Evolutionary conservation across 805 yeast species (phyloP).

Genomic region (Candida vartiovaarae): DNA sequence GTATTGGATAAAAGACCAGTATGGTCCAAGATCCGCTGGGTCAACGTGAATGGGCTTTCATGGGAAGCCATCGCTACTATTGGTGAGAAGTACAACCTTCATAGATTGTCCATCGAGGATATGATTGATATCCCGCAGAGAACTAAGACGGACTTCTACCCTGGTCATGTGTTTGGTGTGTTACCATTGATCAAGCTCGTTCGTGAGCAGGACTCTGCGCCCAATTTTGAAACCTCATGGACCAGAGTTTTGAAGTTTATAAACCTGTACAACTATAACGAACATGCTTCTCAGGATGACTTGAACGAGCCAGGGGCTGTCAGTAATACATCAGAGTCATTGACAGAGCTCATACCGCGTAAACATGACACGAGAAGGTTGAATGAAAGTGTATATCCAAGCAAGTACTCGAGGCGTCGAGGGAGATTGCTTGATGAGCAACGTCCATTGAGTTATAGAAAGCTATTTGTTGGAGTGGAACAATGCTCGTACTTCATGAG

Average conservation of each 20-base stretch:
- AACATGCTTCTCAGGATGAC: not conserved
- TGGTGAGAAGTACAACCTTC: conserved; percentile 38
- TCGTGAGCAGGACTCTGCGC: conserved; percentile 7
- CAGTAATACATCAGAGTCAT: conserved; percentile 1
- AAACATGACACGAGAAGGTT: conserved; percentile 26
- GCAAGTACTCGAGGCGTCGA: conserved; percentile 13
- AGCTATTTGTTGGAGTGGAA: conserved; percentile 43
- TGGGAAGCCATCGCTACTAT: conserved; percentile 51
- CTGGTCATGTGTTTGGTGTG: conserved; percentile 45
- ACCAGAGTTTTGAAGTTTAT: conserved; percentile 6
- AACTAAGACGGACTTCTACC: conserved; percentile 49
- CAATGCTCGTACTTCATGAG: conserved; percentile 47
- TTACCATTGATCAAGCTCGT: conserved; percentile 45
- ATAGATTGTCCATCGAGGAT: conserved; percentile 52
- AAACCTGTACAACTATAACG: conserved; percentile 7
- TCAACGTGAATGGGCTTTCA: conserved; percentile 52
- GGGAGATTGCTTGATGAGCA: conserved; percentile 29
- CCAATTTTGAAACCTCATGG: conserved; percentile 1
- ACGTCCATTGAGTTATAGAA: conserved; percentile 38
- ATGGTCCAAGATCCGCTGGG: conserved; percentile 50
- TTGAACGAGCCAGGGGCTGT: not conserved
- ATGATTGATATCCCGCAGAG: conserved; percentile 58
- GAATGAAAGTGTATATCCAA: conserved; percentile 25
- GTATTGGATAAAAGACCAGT: conserved; percentile 31
- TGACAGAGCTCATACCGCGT: conserved; percentile 14